Conservation (phyloP, 331 rosid species). For the Malus hybrid region DNA sequence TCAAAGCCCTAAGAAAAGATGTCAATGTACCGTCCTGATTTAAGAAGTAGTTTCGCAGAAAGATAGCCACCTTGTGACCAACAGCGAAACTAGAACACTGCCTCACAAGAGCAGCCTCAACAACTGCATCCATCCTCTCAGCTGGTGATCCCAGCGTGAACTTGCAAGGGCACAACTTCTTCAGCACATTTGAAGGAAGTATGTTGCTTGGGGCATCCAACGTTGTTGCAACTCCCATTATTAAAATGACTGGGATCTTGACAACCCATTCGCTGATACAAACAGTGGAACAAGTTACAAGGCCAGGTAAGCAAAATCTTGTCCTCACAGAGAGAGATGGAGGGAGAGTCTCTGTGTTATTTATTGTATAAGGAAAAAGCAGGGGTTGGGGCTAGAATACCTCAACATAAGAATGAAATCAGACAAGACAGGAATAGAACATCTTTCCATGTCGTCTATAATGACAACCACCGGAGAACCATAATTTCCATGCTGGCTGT, state of each 20-base stretch:
- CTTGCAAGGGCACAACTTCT: slow-evolving; percentile 50
- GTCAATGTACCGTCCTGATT: slow-evolving; percentile 91
- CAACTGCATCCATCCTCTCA: slow-evolving; percentile 84
- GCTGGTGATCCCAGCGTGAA: slow-evolving; percentile 70
- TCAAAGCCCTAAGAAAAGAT: slow-evolving; percentile 80
- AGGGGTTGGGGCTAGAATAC: slow-evolving; percentile 27
- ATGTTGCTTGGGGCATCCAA: slow-evolving; percentile 57
- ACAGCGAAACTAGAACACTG: slow-evolving; percentile 51
- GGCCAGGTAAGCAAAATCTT: background rate
- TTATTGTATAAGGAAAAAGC: background rate
- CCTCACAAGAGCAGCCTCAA: slow-evolving; percentile 79
- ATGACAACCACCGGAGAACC: slow-evolving; percentile 66
- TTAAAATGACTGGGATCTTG: slow-evolving; percentile 70
- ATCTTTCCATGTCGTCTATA: slow-evolving; percentile 73
- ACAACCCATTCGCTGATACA: slow-evolving; percentile 75
- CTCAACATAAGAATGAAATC: slow-evolving; percentile 74
- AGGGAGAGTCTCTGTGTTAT: background rate
- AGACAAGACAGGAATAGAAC: slow-evolving; percentile 75
- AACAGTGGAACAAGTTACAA: slow-evolving; percentile 15
- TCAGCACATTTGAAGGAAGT: slow-evolving; percentile 65
- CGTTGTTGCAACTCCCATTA: slow-evolving; percentile 87
- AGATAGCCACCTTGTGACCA: slow-evolving; percentile 80
- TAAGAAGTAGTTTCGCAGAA: slow-evolving; percentile 70
- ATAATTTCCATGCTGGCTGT: slow-evolving; percentile 60
- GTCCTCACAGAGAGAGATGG: background rate